These are phyloP conservation scores for Ophiognomonia clavigignenti-juglandacearum DNA, from an alignment of 2,329 filamentous ascomycete genomes.

Conservation along the genomic window DNA sequence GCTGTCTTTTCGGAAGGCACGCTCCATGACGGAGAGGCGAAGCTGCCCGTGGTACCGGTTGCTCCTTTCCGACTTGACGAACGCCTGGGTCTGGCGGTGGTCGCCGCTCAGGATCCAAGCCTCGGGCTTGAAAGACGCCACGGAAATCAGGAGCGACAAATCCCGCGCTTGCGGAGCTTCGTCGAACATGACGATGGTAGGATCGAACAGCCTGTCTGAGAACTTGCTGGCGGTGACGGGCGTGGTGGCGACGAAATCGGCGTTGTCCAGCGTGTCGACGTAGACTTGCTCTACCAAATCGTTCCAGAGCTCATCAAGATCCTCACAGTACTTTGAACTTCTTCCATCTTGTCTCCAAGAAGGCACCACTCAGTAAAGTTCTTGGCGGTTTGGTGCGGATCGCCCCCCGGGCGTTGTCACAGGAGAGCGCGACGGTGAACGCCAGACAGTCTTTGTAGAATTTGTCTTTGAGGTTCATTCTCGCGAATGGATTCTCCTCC, in stretches of 20 bases:
- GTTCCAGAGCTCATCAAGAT: neutral
- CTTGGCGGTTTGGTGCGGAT: neutral
- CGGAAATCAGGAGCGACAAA: neutral
- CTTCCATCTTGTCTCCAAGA: too few species aligned
- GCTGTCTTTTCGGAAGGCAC: neutral
- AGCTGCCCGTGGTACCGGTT: neutral
- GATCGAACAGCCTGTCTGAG: neutral
- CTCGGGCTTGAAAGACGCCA: neutral
- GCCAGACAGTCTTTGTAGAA: too few species aligned
- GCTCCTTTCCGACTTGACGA: neutral
- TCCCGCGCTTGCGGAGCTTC: constrained; percentile 3
- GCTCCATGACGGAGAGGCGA: neutral
- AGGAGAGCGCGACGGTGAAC: too few species aligned
- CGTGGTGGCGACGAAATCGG: neutral
- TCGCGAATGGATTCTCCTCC: neutral
- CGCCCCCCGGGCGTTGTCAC: too few species aligned
- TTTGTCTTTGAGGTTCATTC: neutral
- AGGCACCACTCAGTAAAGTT: too few species aligned
- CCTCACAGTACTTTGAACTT: too few species aligned
- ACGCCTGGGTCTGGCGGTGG: neutral
- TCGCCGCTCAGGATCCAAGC: constrained; percentile 1
- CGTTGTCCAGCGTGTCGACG: neutral
- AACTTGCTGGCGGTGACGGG: constrained; percentile 3
- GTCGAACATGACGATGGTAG: neutral
- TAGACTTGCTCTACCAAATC: neutral